Conservation (phyloP, 441 rosid genomes). For the Pelargonium myrrhifolium region DNA sequence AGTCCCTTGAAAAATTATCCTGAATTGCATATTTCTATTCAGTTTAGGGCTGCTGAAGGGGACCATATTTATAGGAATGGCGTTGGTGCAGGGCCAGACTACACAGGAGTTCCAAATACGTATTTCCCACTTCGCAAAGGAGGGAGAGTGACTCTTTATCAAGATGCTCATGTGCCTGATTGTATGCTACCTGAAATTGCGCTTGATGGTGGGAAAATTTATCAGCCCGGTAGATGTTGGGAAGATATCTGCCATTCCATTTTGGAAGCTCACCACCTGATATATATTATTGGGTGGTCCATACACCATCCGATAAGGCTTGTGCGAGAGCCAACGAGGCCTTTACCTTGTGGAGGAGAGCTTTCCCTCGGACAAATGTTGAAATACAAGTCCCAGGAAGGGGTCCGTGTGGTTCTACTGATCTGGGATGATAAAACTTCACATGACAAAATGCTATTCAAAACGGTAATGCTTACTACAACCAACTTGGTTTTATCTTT, state of each 20-base stretch:
- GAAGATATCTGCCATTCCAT: conserved; percentile 75
- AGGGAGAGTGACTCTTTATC: conserved; percentile 74
- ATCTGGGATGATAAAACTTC: conserved; percentile 79
- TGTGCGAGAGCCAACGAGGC: conserved; percentile 43
- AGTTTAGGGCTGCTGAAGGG: conserved; percentile 16
- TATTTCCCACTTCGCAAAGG: conserved; percentile 94
- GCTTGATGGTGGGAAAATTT: conserved; percentile 57
- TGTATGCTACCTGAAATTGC: conserved; percentile 53
- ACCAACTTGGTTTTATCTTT: too few species aligned
- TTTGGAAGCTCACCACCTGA: conserved; percentile 61
- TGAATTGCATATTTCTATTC: too few species aligned
- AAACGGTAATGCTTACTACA: conserved; percentile 32
- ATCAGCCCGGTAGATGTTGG: conserved; percentile 90
- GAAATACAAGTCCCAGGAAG: conserved; percentile 54
- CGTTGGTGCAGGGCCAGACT: conserved; percentile 78
- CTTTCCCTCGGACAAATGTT: conserved; percentile 47
- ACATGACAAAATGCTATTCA: conserved; percentile 35
- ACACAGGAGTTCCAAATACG: conserved; percentile 76
- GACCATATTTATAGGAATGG: conserved; percentile 38
- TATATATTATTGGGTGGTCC: conserved; percentile 95
- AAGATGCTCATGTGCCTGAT: conserved; percentile 91
- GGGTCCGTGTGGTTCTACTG: conserved; percentile 59
- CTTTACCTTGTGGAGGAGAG: conserved; percentile 1
- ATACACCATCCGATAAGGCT: conserved; percentile 85
- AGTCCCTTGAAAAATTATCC: too few species aligned